Evolutionary conservation across 352 stramenopile genomes (phyloP).

Genomic region (Phytophthora parvispora): DNA sequence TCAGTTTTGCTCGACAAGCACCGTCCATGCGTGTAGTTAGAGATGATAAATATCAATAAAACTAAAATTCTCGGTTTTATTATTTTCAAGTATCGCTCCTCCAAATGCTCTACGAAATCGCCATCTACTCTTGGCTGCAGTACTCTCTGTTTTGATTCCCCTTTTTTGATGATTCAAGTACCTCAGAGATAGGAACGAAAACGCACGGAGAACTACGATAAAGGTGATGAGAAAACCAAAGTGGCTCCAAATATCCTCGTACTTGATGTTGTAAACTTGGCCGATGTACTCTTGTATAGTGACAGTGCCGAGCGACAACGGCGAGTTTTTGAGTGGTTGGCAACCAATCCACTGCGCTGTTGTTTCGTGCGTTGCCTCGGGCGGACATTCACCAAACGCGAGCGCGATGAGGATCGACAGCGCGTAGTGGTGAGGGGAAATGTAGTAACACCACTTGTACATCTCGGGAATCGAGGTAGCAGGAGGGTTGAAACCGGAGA

Average conservation of each 20-base stretch:
- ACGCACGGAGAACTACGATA: too few species aligned
- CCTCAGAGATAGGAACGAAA: too few species aligned
- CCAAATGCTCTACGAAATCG: too few species aligned
- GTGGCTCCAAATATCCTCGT: conserved; percentile 45
- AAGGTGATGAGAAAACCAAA: too few species aligned
- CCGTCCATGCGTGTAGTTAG: background rate
- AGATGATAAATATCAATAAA: background rate
- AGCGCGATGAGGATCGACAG: conserved; percentile 35
- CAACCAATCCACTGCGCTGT: conserved; percentile 10
- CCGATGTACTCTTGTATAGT: conserved; percentile 59
- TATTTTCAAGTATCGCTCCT: too few species aligned
- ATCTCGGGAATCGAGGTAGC: conserved; percentile 43
- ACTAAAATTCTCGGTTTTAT: too few species aligned
- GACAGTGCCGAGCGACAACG: conserved; percentile 24
- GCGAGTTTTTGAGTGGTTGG: conserved; percentile 4
- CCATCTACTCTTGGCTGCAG: too few species aligned
- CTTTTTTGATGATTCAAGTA: too few species aligned
- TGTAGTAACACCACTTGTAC: conserved; percentile 60
- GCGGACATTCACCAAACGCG: conserved; percentile 31
- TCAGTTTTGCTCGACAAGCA: background rate
- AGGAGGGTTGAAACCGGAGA: conserved; percentile 71
- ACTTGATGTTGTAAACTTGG: conserved; percentile 46
- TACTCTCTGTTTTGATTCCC: too few species aligned
- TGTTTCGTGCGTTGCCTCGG: conserved; percentile 26
- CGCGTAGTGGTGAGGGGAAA: conserved; percentile 39